These are phyloP conservation scores for Tylopilus intermedius DNA, from an alignment of 768 basidiomycete genomes.

Conservation along the genomic window DNA sequence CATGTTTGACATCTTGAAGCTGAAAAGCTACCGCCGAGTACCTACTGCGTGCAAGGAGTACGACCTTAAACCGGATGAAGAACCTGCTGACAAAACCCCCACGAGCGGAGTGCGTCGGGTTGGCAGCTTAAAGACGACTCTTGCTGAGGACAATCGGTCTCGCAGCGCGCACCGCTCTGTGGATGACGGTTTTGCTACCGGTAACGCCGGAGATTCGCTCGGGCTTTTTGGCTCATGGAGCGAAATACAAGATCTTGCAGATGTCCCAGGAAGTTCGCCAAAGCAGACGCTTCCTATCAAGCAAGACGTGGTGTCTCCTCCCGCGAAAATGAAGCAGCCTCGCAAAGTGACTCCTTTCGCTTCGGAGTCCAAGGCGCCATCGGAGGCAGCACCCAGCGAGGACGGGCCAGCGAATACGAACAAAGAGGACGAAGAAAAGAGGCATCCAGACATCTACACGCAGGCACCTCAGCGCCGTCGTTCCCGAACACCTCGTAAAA, in stretches of 20 bases:
- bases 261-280: neutral
- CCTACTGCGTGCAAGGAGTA: slow-evolving; percentile 1
- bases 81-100: neutral
- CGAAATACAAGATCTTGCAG: neutral
- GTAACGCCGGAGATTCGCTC: neutral
- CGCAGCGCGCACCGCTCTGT: neutral
- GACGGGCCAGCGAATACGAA: neutral
- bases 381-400: neutral
- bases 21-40: slow-evolving; percentile 4
- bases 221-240: neutral
- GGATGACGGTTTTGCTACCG: neutral
- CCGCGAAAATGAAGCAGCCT: neutral
- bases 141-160: neutral
- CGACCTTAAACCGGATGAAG: neutral
- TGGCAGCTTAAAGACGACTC: neutral
- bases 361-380: neutral
- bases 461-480: slow-evolving; percentile 15
- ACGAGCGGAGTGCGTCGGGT: neutral
- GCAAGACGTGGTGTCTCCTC: neutral
- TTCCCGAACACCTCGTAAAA: slow-evolving; percentile 4
- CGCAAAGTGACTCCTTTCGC: slow-evolving; percentile 12
- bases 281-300: neutral
- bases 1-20: slow-evolving; percentile 23
- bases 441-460: slow-evolving; percentile 11
- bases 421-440: neutral